phyloP scores from a whole-genome alignment of 1,139 yeast species.

The Saccharomyces hybrid region DNA sequence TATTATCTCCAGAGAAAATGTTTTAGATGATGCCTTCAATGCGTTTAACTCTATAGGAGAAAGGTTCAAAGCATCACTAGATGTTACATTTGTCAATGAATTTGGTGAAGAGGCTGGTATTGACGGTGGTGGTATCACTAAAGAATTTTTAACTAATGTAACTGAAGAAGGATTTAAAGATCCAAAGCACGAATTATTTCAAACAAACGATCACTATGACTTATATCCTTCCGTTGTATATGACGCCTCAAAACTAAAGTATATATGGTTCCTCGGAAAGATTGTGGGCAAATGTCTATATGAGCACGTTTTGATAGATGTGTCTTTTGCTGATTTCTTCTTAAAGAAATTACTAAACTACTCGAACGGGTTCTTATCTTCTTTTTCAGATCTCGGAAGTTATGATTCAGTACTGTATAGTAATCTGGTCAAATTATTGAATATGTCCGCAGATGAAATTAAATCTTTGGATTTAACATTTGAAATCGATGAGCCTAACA shows the following conservation, averaged over 20 bases:
- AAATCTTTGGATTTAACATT: constrained; percentile 57
- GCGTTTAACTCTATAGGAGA: constrained; percentile 44
- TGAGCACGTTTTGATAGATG: constrained; percentile 73
- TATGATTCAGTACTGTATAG: constrained; percentile 63
- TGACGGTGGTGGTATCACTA: constrained; percentile 96
- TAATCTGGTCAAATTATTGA: constrained; percentile 56
- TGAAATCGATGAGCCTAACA: constrained; percentile 36
- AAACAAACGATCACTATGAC: constrained; percentile 49
- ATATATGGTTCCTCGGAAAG: constrained; percentile 63
- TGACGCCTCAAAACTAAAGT: constrained; percentile 33
- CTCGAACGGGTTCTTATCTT: constrained; percentile 30
- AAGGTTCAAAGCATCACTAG: constrained; percentile 50
- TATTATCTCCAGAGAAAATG: constrained; percentile 56
- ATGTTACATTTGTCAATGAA: constrained; percentile 62
- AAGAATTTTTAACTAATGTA: constrained; percentile 76
- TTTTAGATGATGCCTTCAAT: constrained; percentile 68
- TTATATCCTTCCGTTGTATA: constrained; percentile 48
- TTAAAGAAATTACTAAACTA: constrained; percentile 52
- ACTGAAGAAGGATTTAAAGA: constrained; percentile 59
- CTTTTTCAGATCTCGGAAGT: constrained; percentile 72
- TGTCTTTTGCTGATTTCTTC: constrained; percentile 82
- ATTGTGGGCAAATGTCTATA: constrained; percentile 87
- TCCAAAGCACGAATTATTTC: constrained; percentile 40
- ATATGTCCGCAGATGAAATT: constrained; percentile 52
- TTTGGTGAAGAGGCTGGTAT: constrained; percentile 78